Percentiles rank a stretch among this genome's conserved stretches.
These are phyloP conservation scores for Sambucus nigra DNA, from an alignment of 129 eudicot genomes.

Conservation along the genomic window DNA sequence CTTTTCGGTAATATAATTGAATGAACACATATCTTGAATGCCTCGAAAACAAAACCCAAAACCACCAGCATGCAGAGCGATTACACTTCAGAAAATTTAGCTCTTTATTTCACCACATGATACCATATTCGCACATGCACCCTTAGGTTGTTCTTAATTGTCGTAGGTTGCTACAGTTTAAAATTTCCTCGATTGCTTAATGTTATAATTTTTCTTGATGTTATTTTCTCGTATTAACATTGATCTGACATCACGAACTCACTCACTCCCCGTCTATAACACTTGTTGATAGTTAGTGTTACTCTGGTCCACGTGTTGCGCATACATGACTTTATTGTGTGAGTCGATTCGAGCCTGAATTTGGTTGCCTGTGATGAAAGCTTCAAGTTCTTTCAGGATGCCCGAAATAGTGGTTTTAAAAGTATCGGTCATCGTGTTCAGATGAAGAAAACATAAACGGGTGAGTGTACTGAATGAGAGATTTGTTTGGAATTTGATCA, in stretches of 20 bases:
- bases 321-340: constrained; percentile 85
- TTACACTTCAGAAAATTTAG: constrained; percentile 18
- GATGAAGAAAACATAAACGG: constrained; percentile 90
- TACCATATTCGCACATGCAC: constrained; percentile 3
- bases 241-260: constrained; percentile 78
- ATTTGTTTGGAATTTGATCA: constrained; percentile 80
- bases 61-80: background rate
- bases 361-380: constrained; percentile 72
- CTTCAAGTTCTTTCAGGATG: constrained; percentile 81
- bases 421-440: constrained; percentile 89
- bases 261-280: constrained; percentile 77
- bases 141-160: background rate
- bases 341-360: constrained; percentile 98
- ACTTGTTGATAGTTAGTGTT: constrained; percentile 86
- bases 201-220: constrained; percentile 61
- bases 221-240: constrained; percentile 86
- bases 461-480: constrained; percentile 85
- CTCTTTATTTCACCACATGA: constrained; percentile 18
- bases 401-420: constrained; percentile 70
- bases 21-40: background rate
- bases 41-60: constrained; percentile 7
- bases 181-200: constrained; percentile 43
- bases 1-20: background rate
- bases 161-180: constrained; percentile 8
- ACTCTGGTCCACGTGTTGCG: constrained; percentile 98